Base-by-base conservation (phyloP, 768 basidiomycete genomes). In the Leccinum subgranulosum region DNA sequence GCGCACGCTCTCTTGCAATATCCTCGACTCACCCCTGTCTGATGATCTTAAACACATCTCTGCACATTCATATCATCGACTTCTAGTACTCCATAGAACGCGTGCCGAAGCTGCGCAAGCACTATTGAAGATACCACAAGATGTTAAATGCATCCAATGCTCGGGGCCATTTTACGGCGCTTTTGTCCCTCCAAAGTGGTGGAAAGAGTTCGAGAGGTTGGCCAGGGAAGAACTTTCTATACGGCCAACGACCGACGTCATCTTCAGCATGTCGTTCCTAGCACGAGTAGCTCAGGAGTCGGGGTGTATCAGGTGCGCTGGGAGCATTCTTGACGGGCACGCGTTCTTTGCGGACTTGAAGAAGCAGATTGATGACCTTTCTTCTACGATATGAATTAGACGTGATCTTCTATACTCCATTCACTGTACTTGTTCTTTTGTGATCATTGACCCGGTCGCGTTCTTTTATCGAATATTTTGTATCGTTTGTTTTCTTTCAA, bases 81-180 rank as follows among this genome's bases (percentile, higher is more conserved):
- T 90, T 47, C 76, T 89, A 28, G 74, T 79, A 14, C 78, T 88
- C 25, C 86, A 88, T 63, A 79, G 77, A 27, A 73, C 72, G 12
- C 84, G 88, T 7, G 76, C 78, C 1, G 67, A 72, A 7, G 78
- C 79, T 2, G 84, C 85, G 2, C 70, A 76, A 29, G 75, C 74
- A 12, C 68, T 84, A 41, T 68, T 89, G 8, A 71, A 75, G 57
- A 66, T 75, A 19, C 73, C 81, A 0, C 75, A 77, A 3, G 76
- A 81, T 33, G 65, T 86, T 61, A 83, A 83, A 69, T 90, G 89
- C 70, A 80, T 84, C 74, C 82, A 85, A 59, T 90, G 87, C 63
- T 88, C 86, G 41, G 82, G 83, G 68, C 65, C 72, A 14, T 70
- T 67, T 55, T 75, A 74, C 69, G 73, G 77, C 2, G 72, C 77